Base-by-base conservation (phyloP, 2,329 filamentous ascomycete species). In the Diaporthe amygdali region DNA sequence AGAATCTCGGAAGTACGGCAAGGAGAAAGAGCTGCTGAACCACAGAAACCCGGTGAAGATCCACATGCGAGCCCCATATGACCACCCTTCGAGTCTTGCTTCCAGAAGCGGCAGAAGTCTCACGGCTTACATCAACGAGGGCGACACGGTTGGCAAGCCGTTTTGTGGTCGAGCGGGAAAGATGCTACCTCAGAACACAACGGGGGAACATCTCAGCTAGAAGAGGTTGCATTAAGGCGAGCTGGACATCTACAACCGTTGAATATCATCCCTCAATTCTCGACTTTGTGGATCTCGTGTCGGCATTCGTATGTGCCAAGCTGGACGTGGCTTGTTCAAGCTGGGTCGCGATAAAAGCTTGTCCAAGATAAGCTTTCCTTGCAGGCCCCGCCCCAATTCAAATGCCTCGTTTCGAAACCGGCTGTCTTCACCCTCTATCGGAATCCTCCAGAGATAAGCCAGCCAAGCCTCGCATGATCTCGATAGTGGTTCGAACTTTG, bases 281-380 rank as follows among this genome's bases (percentile, higher is more conserved):
- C 25, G 17, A 32, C 32, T 10, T 32, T 30, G 8, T 46, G 25
- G 39, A 15, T 27, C 17, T 32, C 37, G 34, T 39, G n/a, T 27
- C 12, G 55, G 22, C 20, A 5, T n/a, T 44, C 25, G 39, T 15
- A 10, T 39, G 25, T 39, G 39, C 39, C 3, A 39, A 41, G 17
- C 56, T 34, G 41, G 10, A 10, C 2, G 25, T 22, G 44, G 27
- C 59, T 39, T 20, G 34, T 12, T 37, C n/a, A 30, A 47, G 20
- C 7, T n/a, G 30, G 44, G 7, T 64, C 55, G 44, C 30, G 20
- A 63, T 41, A 49, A 49, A 64, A 49, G 59, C 59, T 64, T 64
- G 59, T 64, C 44, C 41, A 1, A 37, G 59, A 64, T 64, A 64
- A 64, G 59, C 59, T 64, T 49, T 44, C 41, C 54, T 17, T 64